phyloP scores from a whole-genome alignment of 2,329 filamentous ascomycete species.

The Cladophialophora immunda region DNA sequence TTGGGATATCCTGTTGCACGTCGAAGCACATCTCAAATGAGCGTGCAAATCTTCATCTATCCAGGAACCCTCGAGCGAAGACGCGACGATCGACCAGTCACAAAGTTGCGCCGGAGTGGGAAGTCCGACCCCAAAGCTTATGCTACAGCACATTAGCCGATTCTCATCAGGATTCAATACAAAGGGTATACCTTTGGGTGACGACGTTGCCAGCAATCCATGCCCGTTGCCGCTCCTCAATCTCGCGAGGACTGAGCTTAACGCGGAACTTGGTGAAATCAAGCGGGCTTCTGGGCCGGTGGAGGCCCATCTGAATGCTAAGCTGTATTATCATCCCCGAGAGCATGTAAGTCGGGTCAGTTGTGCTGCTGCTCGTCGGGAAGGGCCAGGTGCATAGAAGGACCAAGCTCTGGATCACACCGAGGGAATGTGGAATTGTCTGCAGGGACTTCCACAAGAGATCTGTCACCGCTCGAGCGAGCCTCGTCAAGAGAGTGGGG shows the following conservation, averaged over 20 bases:
- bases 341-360: slow-evolving; percentile 71
- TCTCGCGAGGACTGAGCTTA: slow-evolving; percentile 66
- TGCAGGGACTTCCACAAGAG: slow-evolving; percentile 69
- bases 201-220: slow-evolving; percentile 74
- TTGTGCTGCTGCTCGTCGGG: slow-evolving; percentile 68
- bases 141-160: slow-evolving; percentile 18
- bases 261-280: slow-evolving; percentile 60
- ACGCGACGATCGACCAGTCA: slow-evolving; percentile 18
- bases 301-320: slow-evolving; percentile 70
- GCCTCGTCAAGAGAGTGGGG: slow-evolving; percentile 60
- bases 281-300: slow-evolving; percentile 68
- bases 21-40: slow-evolving; percentile 14
- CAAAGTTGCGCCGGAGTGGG: slow-evolving; percentile 16
- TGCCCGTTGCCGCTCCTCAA: slow-evolving; percentile 69
- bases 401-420: slow-evolving; percentile 69
- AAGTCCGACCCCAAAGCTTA: slow-evolving; percentile 24
- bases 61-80: slow-evolving; percentile 3
- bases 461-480: slow-evolving; percentile 61
- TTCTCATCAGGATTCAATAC: too few relatives aligned
- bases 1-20: slow-evolving; percentile 15
- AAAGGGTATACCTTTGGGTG: slow-evolving; percentile 54
- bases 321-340: slow-evolving; percentile 72
- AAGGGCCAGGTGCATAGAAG: slow-evolving; percentile 71
- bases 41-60: slow-evolving; percentile 12
- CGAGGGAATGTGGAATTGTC: slow-evolving; percentile 68